Base-by-base conservation (phyloP, 805 yeast genomes). In the Maudiozyma turicensis region DNA sequence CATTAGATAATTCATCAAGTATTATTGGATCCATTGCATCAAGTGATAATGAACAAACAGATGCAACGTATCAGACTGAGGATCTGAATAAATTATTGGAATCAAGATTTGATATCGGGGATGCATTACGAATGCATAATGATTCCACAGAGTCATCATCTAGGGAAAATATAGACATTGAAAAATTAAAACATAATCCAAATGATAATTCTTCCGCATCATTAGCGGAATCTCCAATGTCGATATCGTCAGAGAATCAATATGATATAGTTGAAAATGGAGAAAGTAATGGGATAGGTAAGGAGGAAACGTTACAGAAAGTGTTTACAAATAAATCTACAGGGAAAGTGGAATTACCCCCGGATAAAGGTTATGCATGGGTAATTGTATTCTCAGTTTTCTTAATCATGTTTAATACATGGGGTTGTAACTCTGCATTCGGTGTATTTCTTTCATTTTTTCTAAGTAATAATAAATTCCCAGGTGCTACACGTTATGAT, bases 281-380 rank as follows among this genome's bases (percentile, higher is more conserved):
- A 11, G 14, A 26, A 11, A 37, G 31, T 14, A 29, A 13, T 3
- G 34, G 31, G 13, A 35, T 15, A n/a, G 38, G 31, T 14, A 28
- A 15, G 11, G 33, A 41, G 26, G 54, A 49, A 31, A 54, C 58
- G 3, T 42, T 61, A 13, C 52, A 58, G 38, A 66, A 58, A 50
- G 70, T 69, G 6, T 69, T 62, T 50, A 69, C 72, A 8, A 68
- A 68, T 47, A 56, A 53, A 38, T 51, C 65, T 0, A 68, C 69
- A 0, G 72, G 72, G 14, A 55, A 57, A 40, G 37, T 69, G 3
- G 68, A 66, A 32, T 55, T 67, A 14, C 75, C 75, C 0, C 81
- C 82, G 1, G 90, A 84, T 61, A 82, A 80, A 42, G 88, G 88
- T 2, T 74, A 77, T 49, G 87, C 85, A 1, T 81, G 87, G 84